Evolutionary conservation across 495 filamentous ascomycete genomes (phyloP).

Genomic region (Xylaria longipes): DNA sequence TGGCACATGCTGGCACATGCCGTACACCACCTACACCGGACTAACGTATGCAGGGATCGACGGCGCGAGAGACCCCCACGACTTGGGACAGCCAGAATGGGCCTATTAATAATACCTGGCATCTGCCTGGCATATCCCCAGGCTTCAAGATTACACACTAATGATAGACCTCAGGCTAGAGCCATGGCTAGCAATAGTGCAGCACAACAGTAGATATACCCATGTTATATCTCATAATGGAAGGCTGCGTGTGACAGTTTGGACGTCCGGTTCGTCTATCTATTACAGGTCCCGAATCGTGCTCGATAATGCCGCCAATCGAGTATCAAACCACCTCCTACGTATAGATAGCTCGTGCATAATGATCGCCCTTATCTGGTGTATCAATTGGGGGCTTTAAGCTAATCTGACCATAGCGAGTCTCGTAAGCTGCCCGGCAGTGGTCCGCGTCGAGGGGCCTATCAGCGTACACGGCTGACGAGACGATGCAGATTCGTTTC

Average conservation of each 20-base stretch:
- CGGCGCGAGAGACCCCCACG: neutral
- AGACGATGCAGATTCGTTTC: neutral
- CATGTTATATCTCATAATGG: neutral
- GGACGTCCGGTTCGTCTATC: neutral
- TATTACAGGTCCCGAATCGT: neutral
- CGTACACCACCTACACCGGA: neutral
- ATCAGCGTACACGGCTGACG: neutral
- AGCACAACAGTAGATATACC: neutral
- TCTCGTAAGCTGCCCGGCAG: neutral
- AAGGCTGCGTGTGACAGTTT: neutral
- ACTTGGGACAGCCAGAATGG: neutral
- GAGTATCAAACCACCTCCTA: neutral
- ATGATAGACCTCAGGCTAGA: neutral
- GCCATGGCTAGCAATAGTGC: neutral
- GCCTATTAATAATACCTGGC: conserved; percentile 1
- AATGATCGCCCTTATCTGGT: neutral
- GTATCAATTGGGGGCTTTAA: too few relatives aligned
- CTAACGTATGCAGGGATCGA: neutral
- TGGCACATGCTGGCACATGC: neutral
- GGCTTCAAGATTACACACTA: too few relatives aligned
- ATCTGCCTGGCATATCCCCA: too few relatives aligned
- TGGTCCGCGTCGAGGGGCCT: neutral
- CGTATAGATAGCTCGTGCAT: neutral
- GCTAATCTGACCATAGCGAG: too few relatives aligned
- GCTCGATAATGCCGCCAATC: neutral